Conservation (phyloP, 1,284 basidiomycete genomes). For the Ustilago curta region DNA sequence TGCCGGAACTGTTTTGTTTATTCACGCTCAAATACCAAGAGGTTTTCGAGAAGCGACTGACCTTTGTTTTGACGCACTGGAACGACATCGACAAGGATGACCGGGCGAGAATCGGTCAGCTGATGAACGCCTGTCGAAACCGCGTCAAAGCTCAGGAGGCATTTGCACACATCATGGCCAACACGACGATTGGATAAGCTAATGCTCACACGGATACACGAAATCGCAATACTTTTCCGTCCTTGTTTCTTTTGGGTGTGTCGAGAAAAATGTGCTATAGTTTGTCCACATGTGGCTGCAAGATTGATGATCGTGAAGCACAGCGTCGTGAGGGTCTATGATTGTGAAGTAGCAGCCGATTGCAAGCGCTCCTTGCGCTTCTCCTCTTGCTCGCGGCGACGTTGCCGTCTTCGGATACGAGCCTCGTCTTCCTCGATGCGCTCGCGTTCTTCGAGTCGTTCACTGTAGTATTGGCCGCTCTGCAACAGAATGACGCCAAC, state of each 20-base stretch:
- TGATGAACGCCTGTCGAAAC: no score
- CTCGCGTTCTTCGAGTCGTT: slow-evolving; percentile 66
- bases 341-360: slow-evolving; percentile 16
- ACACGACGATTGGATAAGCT: background rate
- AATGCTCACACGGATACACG: no score
- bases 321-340: background rate
- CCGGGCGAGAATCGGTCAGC: no score
- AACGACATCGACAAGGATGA: slow-evolving; percentile 13
- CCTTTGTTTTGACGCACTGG: slow-evolving; percentile 32
- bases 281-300: no score
- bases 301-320: no score
- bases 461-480: slow-evolving; percentile 68
- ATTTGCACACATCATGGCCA: slow-evolving; percentile 9
- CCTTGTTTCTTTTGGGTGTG: background rate
- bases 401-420: slow-evolving; percentile 57
- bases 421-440: slow-evolving; percentile 67
- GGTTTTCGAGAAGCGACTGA: slow-evolving; percentile 13
- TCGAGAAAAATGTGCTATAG: background rate
- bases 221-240: background rate
- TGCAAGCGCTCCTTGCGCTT: slow-evolving; percentile 45
- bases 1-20: slow-evolving; percentile 21
- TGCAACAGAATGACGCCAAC: slow-evolving; percentile 66
- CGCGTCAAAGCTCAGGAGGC: no score
- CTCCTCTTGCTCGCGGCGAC: slow-evolving; percentile 55
- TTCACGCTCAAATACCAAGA: slow-evolving; percentile 20